Evolutionary conservation across 495 filamentous ascomycete genomes (phyloP).

Genomic region (Amphirosellinia nigrospora): DNA sequence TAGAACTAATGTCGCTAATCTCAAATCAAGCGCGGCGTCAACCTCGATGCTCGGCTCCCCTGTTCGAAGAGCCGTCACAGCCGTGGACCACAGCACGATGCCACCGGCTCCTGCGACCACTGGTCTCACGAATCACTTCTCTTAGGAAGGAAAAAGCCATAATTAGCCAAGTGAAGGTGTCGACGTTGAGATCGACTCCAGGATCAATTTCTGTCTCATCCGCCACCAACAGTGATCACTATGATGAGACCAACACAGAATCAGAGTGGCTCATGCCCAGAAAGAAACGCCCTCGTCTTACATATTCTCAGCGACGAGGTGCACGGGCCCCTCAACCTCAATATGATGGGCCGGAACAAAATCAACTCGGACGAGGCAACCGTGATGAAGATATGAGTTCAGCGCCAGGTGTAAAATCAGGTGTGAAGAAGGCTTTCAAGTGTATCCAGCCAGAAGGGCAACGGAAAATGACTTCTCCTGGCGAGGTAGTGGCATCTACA

Average conservation of each 20-base stretch:
- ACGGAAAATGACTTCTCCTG: slow-evolving; percentile 20
- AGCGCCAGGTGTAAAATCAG: slow-evolving; percentile 2
- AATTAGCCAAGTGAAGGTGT: not conserved
- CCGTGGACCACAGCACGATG: slow-evolving; percentile 64
- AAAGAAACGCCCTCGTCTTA: slow-evolving; percentile 37
- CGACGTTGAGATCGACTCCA: not conserved
- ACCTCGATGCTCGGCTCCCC: slow-evolving; percentile 26
- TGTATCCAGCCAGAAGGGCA: slow-evolving; percentile 7
- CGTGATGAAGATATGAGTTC: slow-evolving; percentile 14
- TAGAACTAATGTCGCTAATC: not conserved
- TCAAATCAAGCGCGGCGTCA: slow-evolving; percentile 27
- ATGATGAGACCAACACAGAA: not conserved
- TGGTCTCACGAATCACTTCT: slow-evolving; percentile 58
- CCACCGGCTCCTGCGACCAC: slow-evolving; percentile 60
- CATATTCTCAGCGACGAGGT: slow-evolving; percentile 36
- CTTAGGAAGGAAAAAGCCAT: slow-evolving; percentile 49
- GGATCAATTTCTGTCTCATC: slow-evolving; percentile 3
- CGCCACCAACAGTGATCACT: slow-evolving; percentile 12
- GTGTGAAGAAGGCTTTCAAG: slow-evolving; percentile 24
- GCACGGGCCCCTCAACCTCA: not conserved
- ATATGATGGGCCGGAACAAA: not conserved
- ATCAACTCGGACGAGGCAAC: not conserved
- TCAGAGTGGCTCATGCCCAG: slow-evolving; percentile 35
- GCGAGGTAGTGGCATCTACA: slow-evolving; percentile 37
- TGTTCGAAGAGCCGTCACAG: slow-evolving; percentile 32